Base-by-base conservation (phyloP, 352 stramenopile species). In the Albugo candida region DNA sequence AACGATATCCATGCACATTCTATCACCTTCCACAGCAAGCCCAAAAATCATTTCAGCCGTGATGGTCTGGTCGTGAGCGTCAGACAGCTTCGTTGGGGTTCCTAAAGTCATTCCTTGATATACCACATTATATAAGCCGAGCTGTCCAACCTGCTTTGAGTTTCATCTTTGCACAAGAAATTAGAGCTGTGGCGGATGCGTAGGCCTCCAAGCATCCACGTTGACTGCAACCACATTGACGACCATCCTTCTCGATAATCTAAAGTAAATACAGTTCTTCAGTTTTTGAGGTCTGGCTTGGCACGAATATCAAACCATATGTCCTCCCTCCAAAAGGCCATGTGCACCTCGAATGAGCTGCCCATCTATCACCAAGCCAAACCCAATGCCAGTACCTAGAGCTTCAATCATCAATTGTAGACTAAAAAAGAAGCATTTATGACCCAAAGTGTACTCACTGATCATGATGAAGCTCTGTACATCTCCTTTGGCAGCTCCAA, bases 401-500 rank as follows among this genome's bases (percentile, higher is more conserved):
- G 77, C 77, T 89, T 21, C n/a, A 35, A 38, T 8, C 3, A 48
- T 48, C 43, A 10, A 35, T 48, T 10, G n/a, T 38, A 8, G 8
- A 14, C 16, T 46, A 14, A 45, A 14, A 34, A 41, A 34, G 1
- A 36, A 50, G 38, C 40, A 36, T 31, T 37, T 10, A 11, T 39
- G 2, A 38, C 13, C 40, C 21, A 56, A 2, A 48, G 19, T 64
- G 46, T 70, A 91, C 77, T 31, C 24, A 31, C 24, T 87, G 13
- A 91, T 53, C 77, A 91, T 91, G 59, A 86, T 67, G 40, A 87
- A 83, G 49, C 79, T 66, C 43, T 72, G 62, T 36, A 87, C 53
- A 24, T 57, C 55, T 11, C 54, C 53, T 42, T 72, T 77, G 11
- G 77, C 77, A 6, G 59, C 69, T 45, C 77, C 77, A 20, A 87